phyloP scores from a whole-genome alignment of 768 basidiomycete genomes.

The Guyanaporus albipodus region DNA sequence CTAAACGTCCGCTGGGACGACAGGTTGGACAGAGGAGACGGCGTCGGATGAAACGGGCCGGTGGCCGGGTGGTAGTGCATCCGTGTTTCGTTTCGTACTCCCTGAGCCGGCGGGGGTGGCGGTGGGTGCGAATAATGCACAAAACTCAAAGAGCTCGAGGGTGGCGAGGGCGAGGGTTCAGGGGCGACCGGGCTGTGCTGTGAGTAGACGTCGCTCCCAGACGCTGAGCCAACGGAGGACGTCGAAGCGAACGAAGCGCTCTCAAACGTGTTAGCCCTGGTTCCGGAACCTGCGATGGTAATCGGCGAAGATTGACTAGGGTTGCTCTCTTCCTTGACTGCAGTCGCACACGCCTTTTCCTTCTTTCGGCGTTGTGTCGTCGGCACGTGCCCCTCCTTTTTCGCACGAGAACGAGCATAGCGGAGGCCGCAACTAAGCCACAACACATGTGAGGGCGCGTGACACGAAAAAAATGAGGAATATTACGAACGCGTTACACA shows the following conservation, averaged over 20 bases:
- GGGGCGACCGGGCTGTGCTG: slow-evolving; percentile 40
- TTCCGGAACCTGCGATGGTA: slow-evolving; percentile 42
- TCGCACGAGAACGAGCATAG: slow-evolving; percentile 83
- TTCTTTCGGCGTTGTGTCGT: slow-evolving; percentile 54
- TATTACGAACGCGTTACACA: slow-evolving; percentile 82
- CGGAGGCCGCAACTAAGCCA: slow-evolving; percentile 71
- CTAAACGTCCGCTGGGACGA: slow-evolving; percentile 33
- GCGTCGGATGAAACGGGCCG: slow-evolving; percentile 36
- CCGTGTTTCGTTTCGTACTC: slow-evolving; percentile 30
- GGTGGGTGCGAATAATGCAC: slow-evolving; percentile 49
- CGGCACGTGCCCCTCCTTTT: slow-evolving; percentile 69
- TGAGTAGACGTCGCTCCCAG: slow-evolving; percentile 54
- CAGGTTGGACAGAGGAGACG: slow-evolving; percentile 38
- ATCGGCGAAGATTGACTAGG: slow-evolving; percentile 32
- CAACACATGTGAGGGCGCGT: slow-evolving; percentile 20
- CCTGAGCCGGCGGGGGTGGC: slow-evolving; percentile 33
- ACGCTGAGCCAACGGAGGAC: slow-evolving; percentile 52
- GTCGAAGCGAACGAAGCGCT: slow-evolving; percentile 44
- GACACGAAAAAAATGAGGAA: slow-evolving; percentile 12
- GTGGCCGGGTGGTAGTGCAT: slow-evolving; percentile 21
- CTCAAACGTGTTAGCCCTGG: slow-evolving; percentile 46
- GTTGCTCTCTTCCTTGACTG: slow-evolving; percentile 25
- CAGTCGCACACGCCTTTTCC: slow-evolving; percentile 43
- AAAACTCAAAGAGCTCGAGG: slow-evolving; percentile 50
- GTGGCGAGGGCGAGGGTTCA: slow-evolving; percentile 65